Evolutionary conservation across 305 asterid species (phyloP), one percentile per base, ranked within the genome.

Genomic region (Withania somnifera): DNA sequence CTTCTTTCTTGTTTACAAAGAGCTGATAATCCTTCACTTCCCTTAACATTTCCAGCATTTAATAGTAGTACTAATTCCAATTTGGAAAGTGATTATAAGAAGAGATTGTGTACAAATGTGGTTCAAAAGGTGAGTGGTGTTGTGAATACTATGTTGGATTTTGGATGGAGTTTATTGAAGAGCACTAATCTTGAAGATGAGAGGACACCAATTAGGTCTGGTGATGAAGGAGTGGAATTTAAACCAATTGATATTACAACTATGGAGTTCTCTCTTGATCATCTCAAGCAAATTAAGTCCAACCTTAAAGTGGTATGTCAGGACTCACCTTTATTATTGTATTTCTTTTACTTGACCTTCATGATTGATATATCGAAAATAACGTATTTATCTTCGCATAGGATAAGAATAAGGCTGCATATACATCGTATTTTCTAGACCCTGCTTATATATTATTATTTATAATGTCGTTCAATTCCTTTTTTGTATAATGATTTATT

Each of bases 1-100:
- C 94, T 93, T 22, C 80, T 93, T 2, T 92, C 97, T 9, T 92
- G 94, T 53, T 84, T 93, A 11, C 90, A 92, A 38, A 86, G 97
- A 3, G 75, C 79, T 13, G 98, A 92, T 75, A 81, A 93, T 28
- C 97, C 98, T 13, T 83, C 88, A 9, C 26, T 90, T 28, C 97
- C 97, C 0, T 53, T 92, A 7, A 90, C 97, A 0, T 92, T 92
- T 14, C 97, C 98, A 1, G 56, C 90, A 53, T 80, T 20, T 78
- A 81, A 3, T 81, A 60, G 38, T 52, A 87, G 14, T 58, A 2
- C 11, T 28, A 14, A 71, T 7, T 40, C 56, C 14, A n/a, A 56
- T 47, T 26, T 20, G 30, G 77, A n/a, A 61, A 10, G 52, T 64
- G 78, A 26, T 24, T 63, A 38, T 13, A 71, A 13, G 1, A 79